phyloP scores from a whole-genome alignment of 805 yeast species.

The Candida namnaoensis region DNA sequence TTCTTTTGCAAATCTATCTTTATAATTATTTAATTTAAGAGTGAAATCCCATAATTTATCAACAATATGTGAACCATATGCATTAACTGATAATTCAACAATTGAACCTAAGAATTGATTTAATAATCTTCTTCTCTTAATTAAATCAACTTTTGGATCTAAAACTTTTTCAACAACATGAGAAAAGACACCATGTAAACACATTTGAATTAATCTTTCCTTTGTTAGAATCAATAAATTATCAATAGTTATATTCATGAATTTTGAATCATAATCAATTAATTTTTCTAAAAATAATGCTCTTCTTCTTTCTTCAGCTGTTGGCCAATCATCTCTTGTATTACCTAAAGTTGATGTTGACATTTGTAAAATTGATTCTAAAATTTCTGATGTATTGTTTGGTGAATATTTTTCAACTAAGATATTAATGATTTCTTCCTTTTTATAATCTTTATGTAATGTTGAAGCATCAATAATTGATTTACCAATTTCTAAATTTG shows the following conservation, averaged over 20 bases:
- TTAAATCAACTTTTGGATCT: conserved; percentile 34
- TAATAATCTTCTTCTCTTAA: conserved; percentile 59
- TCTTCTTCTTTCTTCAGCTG: conserved; percentile 80
- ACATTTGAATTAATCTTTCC: conserved; percentile 63
- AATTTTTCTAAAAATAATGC: conserved; percentile 67
- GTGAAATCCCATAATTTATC: conserved; percentile 82
- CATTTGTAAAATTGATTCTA: conserved; percentile 61
- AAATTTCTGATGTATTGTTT: conserved; percentile 30
- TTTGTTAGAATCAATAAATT: conserved; percentile 50
- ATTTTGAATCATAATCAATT: conserved; percentile 56
- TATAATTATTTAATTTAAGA: conserved; percentile 66
- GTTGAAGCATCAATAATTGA: conserved; percentile 60
- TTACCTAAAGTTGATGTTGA: conserved; percentile 71
- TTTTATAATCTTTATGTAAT: conserved; percentile 45
- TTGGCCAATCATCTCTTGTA: conserved; percentile 85
- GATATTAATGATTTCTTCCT: conserved; percentile 47
- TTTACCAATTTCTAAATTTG: conserved; percentile 64
- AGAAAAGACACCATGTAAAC: conserved; percentile 84
- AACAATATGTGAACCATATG: conserved; percentile 86
- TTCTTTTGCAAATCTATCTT: conserved; percentile 76
- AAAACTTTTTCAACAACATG: conserved; percentile 75
- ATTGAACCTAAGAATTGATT: conserved; percentile 53
- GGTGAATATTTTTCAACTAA: conserved; percentile 36
- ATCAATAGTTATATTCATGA: conserved; percentile 49
- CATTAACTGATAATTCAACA: conserved; percentile 63